Evolutionary conservation across 441 rosid species (phyloP).

Genomic region (Brassica balearica): DNA sequence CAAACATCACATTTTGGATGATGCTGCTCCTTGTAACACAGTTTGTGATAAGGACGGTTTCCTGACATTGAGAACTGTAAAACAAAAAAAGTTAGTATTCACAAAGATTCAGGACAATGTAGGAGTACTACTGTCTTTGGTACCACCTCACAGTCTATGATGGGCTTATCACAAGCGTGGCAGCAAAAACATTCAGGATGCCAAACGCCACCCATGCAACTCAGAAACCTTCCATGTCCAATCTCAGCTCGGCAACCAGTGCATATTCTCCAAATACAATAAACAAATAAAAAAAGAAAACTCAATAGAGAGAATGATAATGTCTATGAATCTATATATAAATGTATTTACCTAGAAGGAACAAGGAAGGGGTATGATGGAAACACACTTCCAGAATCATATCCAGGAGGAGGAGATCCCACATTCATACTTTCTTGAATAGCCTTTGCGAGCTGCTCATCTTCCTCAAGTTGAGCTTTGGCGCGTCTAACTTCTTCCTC

Average conservation of each 20-base stretch:
- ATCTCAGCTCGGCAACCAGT: conserved; percentile 84
- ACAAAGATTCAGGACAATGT: conserved; percentile 18
- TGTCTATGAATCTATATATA: neutral
- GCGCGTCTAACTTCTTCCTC: conserved; percentile 56
- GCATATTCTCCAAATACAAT: conserved; percentile 59
- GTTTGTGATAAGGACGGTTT: conserved; percentile 80
- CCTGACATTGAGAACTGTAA: conserved; percentile 84
- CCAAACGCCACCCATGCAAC: conserved; percentile 91
- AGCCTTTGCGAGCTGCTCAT: conserved; percentile 76
- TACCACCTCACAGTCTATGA: conserved; percentile 81
- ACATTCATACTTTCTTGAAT: conserved; percentile 68
- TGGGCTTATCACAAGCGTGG: conserved; percentile 77
- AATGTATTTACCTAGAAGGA: conserved; percentile 63
- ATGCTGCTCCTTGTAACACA: conserved; percentile 84
- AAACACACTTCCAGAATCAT: conserved; percentile 51
- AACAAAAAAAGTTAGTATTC: conserved; percentile 1
- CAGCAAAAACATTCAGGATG: conserved; percentile 97
- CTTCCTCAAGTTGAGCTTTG: conserved; percentile 63
- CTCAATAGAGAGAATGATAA: conserved; percentile 9
- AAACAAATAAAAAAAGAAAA: neutral
- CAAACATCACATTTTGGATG: conserved; percentile 96
- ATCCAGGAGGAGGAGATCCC: conserved; percentile 54
- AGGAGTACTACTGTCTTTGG: neutral
- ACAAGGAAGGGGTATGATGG: conserved; percentile 61
- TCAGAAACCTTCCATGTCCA: conserved; percentile 83